Evolutionary conservation across 495 filamentous ascomycete genomes (phyloP).

Genomic region (Coniosporium apollinis): DNA sequence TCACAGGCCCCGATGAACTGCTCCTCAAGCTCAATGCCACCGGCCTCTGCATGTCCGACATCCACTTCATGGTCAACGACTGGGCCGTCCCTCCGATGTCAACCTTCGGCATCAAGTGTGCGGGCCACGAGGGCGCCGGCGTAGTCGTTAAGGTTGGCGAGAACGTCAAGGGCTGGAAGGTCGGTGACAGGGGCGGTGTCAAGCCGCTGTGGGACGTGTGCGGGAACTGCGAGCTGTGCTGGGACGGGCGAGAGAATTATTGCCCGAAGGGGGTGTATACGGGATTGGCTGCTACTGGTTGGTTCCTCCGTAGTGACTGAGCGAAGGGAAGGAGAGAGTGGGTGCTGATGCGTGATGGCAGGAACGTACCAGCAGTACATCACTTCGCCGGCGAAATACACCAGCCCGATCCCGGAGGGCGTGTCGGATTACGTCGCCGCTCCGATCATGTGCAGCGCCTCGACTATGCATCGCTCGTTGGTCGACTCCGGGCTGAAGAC

Average conservation of each 20-base stretch:
- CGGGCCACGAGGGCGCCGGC: constrained; percentile 41
- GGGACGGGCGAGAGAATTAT: constrained; percentile 21
- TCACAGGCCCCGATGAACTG: constrained; percentile 21
- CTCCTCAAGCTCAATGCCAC: constrained; percentile 25
- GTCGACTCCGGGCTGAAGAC: constrained; percentile 22
- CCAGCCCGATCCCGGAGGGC: constrained; percentile 25
- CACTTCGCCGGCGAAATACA: constrained; percentile 27
- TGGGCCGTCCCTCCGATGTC: constrained; percentile 32
- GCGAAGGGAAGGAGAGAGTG: not conserved
- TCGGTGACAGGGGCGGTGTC: constrained; percentile 42
- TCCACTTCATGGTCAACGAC: constrained; percentile 27
- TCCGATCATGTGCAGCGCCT: constrained; percentile 31
- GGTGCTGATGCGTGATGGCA: not conserved
- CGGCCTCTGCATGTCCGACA: constrained; percentile 24
- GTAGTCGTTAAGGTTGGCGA: constrained; percentile 35
- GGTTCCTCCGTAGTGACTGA: too few species aligned
- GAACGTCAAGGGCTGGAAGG: constrained; percentile 35
- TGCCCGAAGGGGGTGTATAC: constrained; percentile 21
- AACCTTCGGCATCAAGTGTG: constrained; percentile 28
- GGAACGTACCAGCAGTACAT: constrained; percentile 1
- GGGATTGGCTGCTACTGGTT: constrained; percentile 16
- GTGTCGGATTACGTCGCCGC: constrained; percentile 27
- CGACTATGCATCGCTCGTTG: constrained; percentile 26
- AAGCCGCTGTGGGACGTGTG: constrained; percentile 39
- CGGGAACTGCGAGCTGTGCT: constrained; percentile 32